A percentile compares a stretch with the other conserved stretches of the same genome.
phyloP scores from a whole-genome alignment of 192 early-diverging fungal genomes.

The Entrophospora sp. region DNA sequence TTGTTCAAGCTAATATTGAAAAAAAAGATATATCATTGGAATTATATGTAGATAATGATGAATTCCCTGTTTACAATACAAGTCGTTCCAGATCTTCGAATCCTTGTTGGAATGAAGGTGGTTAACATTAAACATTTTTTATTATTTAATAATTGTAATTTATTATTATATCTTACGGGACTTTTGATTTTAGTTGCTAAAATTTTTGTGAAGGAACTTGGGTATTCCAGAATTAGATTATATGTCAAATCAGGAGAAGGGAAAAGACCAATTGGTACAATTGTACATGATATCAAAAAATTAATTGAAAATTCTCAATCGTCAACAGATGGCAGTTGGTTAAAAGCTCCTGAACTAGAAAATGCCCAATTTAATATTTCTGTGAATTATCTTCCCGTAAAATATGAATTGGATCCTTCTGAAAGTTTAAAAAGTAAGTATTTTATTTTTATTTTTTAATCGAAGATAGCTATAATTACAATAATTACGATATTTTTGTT shows the following conservation, averaged over 20 bases:
- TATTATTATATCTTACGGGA: neutral
- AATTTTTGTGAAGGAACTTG: slow-evolving; percentile 33
- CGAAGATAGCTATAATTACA: no score
- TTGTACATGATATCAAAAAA: neutral
- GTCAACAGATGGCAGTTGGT: neutral
- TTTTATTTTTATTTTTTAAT: neutral
- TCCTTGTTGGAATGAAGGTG: slow-evolving; percentile 12
- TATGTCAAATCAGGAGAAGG: neutral
- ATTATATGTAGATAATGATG: neutral
- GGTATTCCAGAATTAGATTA: slow-evolving; percentile 20
- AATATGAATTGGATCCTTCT: slow-evolving; percentile 22
- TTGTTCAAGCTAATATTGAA: slow-evolving; percentile 4
- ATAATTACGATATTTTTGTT: neutral
- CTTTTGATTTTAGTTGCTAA: slow-evolving; percentile 9
- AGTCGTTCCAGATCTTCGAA: neutral
- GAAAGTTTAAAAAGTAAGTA: slow-evolving; percentile 32
- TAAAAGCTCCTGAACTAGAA: neutral
- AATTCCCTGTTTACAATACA: neutral
- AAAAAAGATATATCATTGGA: neutral
- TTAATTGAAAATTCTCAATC: neutral
- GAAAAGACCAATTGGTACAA: neutral
- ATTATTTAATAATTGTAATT: neutral
- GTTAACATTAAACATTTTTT: neutral
- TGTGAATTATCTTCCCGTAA: slow-evolving; percentile 18
- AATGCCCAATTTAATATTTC: neutral